Evolutionary conservation across 2,329 filamentous ascomycete species (phyloP).

Genomic region (Volutella citrinella): DNA sequence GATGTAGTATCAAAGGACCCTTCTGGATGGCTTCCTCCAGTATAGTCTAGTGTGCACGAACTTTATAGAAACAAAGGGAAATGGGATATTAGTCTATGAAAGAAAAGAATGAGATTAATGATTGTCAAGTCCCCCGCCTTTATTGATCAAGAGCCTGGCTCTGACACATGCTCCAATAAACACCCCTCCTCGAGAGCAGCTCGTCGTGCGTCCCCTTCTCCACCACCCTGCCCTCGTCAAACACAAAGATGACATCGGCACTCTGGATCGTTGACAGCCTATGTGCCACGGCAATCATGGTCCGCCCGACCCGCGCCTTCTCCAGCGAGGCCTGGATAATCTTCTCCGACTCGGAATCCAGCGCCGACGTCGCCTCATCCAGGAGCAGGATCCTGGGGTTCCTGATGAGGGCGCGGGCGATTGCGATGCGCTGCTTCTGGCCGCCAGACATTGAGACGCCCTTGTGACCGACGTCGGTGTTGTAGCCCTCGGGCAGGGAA

Average conservation of each 20-base stretch:
- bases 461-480: constrained; percentile 48
- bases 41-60: no score
- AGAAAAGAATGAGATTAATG: no score
- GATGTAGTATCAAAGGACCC: no score
- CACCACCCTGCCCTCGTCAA: constrained; percentile 39
- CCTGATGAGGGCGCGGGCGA: constrained; percentile 51
- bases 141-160: constrained; percentile 18
- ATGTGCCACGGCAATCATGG: constrained; percentile 41
- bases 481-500: constrained; percentile 49
- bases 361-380: constrained; percentile 65
- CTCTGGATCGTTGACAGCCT: constrained; percentile 39
- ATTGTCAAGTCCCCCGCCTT: no score
- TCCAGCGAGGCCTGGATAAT: constrained; percentile 55
- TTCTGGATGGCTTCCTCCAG: no score
- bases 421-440: no score
- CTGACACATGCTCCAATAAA: constrained; percentile 23
- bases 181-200: constrained; percentile 14
- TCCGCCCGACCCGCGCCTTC: constrained; percentile 31
- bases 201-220: constrained; percentile 39
- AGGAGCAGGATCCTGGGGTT: constrained; percentile 57
- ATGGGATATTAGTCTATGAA: neutral
- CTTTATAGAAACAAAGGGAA: neutral
- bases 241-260: constrained; percentile 43
- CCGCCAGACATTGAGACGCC: no score
- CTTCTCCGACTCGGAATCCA: constrained; percentile 57